These are phyloP conservation scores for Backusella westeae DNA, from an alignment of 192 early-diverging fungal species.

Conservation along the genomic window DNA sequence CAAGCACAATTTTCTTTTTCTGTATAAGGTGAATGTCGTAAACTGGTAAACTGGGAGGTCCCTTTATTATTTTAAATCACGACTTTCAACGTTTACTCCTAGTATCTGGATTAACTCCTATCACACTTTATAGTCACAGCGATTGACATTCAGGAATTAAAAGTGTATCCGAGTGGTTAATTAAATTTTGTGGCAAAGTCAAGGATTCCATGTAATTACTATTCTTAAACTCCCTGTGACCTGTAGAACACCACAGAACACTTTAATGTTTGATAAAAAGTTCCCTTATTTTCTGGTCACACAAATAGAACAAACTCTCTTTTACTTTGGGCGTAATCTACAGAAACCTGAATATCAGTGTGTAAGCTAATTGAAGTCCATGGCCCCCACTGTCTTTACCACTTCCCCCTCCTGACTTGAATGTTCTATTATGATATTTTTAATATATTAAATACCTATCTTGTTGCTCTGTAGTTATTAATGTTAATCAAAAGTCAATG, in stretches of 20 bases:
- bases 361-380: not conserved
- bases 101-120: not conserved
- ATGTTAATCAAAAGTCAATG: not conserved
- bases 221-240: not conserved
- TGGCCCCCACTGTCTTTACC: not conserved
- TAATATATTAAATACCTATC: not conserved
- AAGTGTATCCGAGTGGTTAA: not conserved
- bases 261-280: not conserved
- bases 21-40: not conserved
- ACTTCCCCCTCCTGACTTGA: not conserved
- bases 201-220: not conserved
- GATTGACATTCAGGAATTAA: not conserved
- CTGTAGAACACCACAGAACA: not conserved
- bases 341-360: not conserved
- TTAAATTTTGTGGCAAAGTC: not conserved
- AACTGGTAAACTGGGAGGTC: not conserved
- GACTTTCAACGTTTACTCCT: not conserved
- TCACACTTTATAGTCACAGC: not conserved
- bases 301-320: not conserved
- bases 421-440: not conserved
- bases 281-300: not conserved
- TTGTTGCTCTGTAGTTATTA: not conserved
- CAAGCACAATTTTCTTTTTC: not conserved
- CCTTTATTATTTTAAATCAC: not conserved
- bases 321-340: not conserved